These are phyloP conservation scores for Morella rubra DNA, from an alignment of 306 rosid genomes.

Conservation along the genomic window DNA sequence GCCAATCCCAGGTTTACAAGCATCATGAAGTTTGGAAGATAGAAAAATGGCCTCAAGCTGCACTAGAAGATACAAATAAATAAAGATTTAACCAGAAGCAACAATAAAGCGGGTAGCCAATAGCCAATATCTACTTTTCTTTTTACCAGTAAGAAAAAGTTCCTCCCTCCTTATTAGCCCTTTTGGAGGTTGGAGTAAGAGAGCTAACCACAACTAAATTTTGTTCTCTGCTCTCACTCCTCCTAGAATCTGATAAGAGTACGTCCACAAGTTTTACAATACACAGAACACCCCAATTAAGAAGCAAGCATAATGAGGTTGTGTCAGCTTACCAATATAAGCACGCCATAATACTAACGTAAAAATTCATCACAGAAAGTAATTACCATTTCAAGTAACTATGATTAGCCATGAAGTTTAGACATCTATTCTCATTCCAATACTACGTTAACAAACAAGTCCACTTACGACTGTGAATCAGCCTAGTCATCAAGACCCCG, in stretches of 20 bases:
- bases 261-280: background rate
- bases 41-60: slow-evolving; percentile 1
- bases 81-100: background rate
- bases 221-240: too few relatives aligned
- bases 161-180: too few relatives aligned
- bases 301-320: too few relatives aligned
- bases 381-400: background rate
- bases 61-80: background rate
- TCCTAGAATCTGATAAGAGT: background rate
- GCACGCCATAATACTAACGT: too few relatives aligned
- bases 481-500: background rate
- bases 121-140: too few relatives aligned
- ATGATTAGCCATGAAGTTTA: background rate
- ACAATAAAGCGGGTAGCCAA: background rate
- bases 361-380: background rate
- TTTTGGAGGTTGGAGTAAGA: too few relatives aligned
- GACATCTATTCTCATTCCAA: background rate
- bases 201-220: too few relatives aligned
- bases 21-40: background rate
- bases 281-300: background rate
- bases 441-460: background rate
- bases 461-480: background rate
- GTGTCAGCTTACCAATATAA: too few relatives aligned
- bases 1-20: background rate
- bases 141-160: too few relatives aligned